These are phyloP conservation scores for Kodamaea arcana DNA, from an alignment of 1,139 yeast species.

Conservation along the genomic window DNA sequence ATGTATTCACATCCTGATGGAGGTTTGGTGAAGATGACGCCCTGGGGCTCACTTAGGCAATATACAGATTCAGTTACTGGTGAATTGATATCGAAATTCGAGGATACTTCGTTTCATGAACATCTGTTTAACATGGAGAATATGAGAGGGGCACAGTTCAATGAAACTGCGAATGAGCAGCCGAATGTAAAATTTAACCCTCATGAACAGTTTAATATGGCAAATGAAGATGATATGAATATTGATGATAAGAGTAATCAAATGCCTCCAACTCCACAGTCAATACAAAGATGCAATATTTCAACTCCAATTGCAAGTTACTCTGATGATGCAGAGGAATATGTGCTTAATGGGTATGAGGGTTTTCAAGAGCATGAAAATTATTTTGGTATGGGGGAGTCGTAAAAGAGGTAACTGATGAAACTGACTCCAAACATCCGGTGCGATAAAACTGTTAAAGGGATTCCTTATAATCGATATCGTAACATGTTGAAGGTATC, in stretches of 20 bases:
- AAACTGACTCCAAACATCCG: too few species aligned
- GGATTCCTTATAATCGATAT: too few species aligned
- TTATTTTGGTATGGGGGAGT: constrained; percentile 35
- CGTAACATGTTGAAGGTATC: too few species aligned
- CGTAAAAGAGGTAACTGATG: too few species aligned
- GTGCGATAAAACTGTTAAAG: too few species aligned
- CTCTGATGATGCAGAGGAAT: constrained; percentile 40
- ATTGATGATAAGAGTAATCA: constrained; percentile 10
- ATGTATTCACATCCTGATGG: constrained; percentile 62
- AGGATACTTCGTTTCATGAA: constrained; percentile 40
- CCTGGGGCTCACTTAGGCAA: constrained; percentile 50
- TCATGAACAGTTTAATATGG: too few species aligned
- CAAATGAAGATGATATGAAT: constrained; percentile 2
- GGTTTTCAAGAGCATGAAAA: constrained; percentile 37
- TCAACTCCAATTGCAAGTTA: constrained; percentile 7
- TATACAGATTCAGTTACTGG: constrained; percentile 30
- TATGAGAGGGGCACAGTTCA: constrained; percentile 2
- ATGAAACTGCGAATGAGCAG: background rate
- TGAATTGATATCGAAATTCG: constrained; percentile 38
- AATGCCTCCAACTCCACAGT: constrained; percentile 38
- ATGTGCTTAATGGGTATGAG: constrained; percentile 39
- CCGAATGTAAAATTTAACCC: too few species aligned
- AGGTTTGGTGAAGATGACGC: constrained; percentile 59
- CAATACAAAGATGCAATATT: constrained; percentile 15
- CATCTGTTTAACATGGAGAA: constrained; percentile 23